Evolutionary conservation across 129 eudicot species (phyloP).

Genomic region (Flaveria ramosissima): DNA sequence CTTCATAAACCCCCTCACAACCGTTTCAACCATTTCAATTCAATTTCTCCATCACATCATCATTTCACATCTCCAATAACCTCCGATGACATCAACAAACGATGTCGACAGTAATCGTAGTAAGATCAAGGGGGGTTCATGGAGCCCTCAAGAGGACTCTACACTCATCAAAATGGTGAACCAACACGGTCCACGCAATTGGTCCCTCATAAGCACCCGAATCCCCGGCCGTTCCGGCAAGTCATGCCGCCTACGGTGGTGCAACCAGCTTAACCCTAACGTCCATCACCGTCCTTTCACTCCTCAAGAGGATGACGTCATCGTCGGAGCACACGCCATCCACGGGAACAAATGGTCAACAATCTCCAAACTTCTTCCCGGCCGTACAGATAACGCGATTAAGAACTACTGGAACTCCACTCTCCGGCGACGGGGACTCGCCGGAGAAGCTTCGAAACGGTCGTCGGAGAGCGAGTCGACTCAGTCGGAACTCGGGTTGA

Average conservation of each 20-base stretch:
- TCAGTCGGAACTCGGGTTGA: conserved; percentile 43
- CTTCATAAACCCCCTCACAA: conserved; percentile 29
- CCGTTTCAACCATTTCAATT: conserved; percentile 29
- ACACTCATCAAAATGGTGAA: conserved; percentile 54
- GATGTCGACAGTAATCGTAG: background rate
- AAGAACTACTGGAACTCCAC: conserved; percentile 80
- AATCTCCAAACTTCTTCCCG: conserved; percentile 59
- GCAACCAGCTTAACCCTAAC: conserved; percentile 74
- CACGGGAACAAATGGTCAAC: conserved; percentile 75
- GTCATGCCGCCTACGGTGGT: conserved; percentile 78
- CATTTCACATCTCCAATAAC: background rate
- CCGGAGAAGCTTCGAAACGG: conserved; percentile 28
- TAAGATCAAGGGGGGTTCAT: conserved; percentile 69
- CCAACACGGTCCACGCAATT: conserved; percentile 66
- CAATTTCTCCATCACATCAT: background rate
- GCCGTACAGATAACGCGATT: conserved; percentile 73
- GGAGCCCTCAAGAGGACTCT: conserved; percentile 72
- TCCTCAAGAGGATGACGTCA: conserved; percentile 58
- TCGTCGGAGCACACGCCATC: conserved; percentile 48
- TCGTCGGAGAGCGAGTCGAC: conserved; percentile 30
- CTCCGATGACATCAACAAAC: background rate
- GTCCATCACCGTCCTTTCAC: conserved; percentile 73
- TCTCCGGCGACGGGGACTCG: conserved; percentile 35
- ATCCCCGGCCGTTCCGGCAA: conserved; percentile 80
- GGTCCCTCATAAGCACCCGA: conserved; percentile 55